Base-by-base conservation (phyloP, 73 alveolate species). In the Paramecium caudatum region DNA sequence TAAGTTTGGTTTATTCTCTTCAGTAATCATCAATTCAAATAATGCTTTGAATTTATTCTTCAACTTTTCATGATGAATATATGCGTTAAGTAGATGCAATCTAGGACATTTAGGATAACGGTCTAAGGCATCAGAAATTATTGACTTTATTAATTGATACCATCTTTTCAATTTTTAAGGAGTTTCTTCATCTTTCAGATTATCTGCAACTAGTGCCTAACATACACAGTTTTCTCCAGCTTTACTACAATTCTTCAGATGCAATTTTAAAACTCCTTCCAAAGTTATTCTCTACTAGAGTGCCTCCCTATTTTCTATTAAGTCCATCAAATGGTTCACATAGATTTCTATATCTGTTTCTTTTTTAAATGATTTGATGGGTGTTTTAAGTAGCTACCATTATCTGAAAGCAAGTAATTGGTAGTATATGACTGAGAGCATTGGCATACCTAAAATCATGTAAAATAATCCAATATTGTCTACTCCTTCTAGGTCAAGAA, bases 11-110 rank as follows among this genome's bases (percentile, higher is more conserved):
- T 90, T 90, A 15, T 69, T 45, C 47, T 90, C 90, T 55, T 90
- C 90, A 23, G 94, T 90, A 47, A 90, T 90, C 91, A 90, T 90
- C 23, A 90, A 82, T 78, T 90, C 94, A 61, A 78, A 78, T 46
- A 90, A 45, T 15, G 94, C 91, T 80, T 90, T 90, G 21, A 90
- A 90, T 55, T 90, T 90, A 33, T 90, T 90, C 41, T 90, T 46
- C 8, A 90, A 48, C 32, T 90, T 90, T 82, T 82, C 91, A 30
- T 90, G 91, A 47, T 78, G 62, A 12, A 90, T 49, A 13, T 78
- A 90, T 13, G 94, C 45, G 45, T 78, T 63, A 10, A 70, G 47
- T 15, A 90, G 16, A 81, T 90, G 94, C 17, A 90, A 78, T 43
- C 94, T 47, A 3, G 94, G 82, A 39, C 91, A 68, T 46, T 90